Conservation (phyloP, 2,329 filamentous ascomycete genomes). For the Stenocarpella maydis region DNA sequence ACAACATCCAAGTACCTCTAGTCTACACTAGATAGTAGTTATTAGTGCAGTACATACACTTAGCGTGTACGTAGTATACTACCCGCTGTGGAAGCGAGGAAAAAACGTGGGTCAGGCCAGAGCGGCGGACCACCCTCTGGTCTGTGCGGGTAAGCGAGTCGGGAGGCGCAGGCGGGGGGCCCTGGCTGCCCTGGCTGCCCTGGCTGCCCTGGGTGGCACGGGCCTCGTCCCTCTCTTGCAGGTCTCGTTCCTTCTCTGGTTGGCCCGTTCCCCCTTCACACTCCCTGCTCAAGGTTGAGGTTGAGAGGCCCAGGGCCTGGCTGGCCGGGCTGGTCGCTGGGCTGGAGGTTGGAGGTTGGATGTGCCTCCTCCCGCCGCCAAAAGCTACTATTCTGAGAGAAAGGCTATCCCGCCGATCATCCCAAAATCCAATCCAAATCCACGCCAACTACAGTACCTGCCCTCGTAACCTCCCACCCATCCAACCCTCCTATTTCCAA, state of each 20-base stretch:
- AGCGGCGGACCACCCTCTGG: neutral
- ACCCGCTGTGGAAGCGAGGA: too few relatives aligned
- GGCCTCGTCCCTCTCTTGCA: neutral
- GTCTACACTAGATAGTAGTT: too few relatives aligned
- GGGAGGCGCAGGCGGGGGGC: neutral
- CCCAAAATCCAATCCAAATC: slow-evolving; percentile 16
- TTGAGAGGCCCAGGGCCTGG: too few relatives aligned
- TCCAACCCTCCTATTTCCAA: neutral
- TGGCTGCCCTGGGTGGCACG: slow-evolving; percentile 1
- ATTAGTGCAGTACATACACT: too few relatives aligned
- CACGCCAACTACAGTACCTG: neutral
- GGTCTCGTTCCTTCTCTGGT: too few relatives aligned
- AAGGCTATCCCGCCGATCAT: slow-evolving; percentile 22
- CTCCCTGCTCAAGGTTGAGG: too few relatives aligned
- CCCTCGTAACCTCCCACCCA: neutral
- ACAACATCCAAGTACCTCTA: too few relatives aligned
- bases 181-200: too few relatives aligned
- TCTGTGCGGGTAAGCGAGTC: slow-evolving; percentile 16
- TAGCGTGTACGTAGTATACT: too few relatives aligned
- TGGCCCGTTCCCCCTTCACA: too few relatives aligned
- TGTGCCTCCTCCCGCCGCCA: neutral
- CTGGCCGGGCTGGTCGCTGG: too few relatives aligned
- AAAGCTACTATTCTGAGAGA: slow-evolving; percentile 17
- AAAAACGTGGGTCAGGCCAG: slow-evolving; percentile 3
- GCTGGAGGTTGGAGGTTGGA: neutral